Evolutionary conservation across 2,329 filamentous ascomycete genomes (phyloP), one percentile per base, ranked within the genome.

Genomic region (Penicillium sp.): DNA sequence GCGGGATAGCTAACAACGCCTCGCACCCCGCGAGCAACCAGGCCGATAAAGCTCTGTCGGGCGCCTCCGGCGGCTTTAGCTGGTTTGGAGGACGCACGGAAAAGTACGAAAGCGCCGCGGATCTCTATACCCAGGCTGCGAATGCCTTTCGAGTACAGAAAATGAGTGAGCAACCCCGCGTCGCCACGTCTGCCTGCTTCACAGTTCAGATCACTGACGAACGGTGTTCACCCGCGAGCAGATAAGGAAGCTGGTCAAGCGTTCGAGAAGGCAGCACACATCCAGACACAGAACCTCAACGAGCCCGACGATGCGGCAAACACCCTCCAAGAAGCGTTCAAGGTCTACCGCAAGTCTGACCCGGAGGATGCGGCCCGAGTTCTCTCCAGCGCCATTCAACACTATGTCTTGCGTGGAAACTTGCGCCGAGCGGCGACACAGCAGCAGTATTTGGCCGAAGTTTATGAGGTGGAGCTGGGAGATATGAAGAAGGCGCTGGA

Each of bases 301-400:
- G 92, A 97, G 68, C 89, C 88, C 38, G 90, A 95, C 69, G 94
- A 97, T 69, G 90, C 91, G 43, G 92, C 92, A 58, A 95, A 95
- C 74, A 87, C 88, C 43, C 78, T 91, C 55, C 84, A 87, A 65
- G 92, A 97, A 71, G 94, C 94, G 46, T 97, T 92, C 82, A 96
- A 97, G 79, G 88, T 90, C 54, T 97, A 96, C 77, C 83, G 87
- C 65, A 95, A 91, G 74, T 85, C 88, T 47, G 85, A 89, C 64
- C 91, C 91, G 18, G 81, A 90, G 68, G 87, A 92, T 65, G 92
- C 92, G 14, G 89, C 88, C 39, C 80, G 89, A 55, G 91, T 89
- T 66, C 78, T 96, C 50, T 84, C 90, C 58, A 77, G 85, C 59
- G 88, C 91, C 36, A 90, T 97, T 69, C 79, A 85, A 51, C 89